Evolutionary conservation across 2,329 filamentous ascomycete species (phyloP), one percentile per base, ranked within the genome.

Genomic region (Endothia cerciana): DNA sequence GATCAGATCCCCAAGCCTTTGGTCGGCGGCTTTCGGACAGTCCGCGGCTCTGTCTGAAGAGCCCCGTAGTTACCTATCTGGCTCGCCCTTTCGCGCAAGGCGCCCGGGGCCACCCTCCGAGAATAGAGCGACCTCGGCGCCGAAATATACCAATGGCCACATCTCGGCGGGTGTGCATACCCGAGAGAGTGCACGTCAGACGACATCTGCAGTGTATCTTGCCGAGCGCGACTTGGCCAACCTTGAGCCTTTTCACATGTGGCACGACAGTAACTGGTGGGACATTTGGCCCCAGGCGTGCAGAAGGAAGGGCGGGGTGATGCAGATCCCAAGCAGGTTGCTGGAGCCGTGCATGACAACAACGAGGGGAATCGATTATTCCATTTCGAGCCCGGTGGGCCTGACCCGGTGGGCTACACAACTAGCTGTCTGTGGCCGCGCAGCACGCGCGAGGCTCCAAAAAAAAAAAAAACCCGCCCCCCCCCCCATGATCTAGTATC

Each of bases 81-180:
- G 51, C 51, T 55, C 51, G 51, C 51, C 51, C 30, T 22, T 55
- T 55, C 51, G 51, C 51, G 51, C 30, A n/a, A 1, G 30, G 19
- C 19, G n/a, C 17, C 28, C 17, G 30, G 36, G 51, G 10, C 43
- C 43, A 7, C 22, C 22, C 51, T 55, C 28, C 15, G 51, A 33
- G 25, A n/a, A 36, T 33, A 30, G 30, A 55, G 51, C 51, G 51
- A 55, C 19, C 51, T 55, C 51, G 51, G 51, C 28, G 30, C 51
- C 51, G 30, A 55, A 55, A 36, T 10, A 30, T 22, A 22, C 47
- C 8, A 36, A 33, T 13, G 30, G 30, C 15, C 51, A 15, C n/a
- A 3, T 10, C 36, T 55, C 51, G 51, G 51, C 17, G 28, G 36
- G 25, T 30, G 11, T 55, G 51, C 51, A 33, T 51, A 51, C 28